Evolutionary conservation across 495 filamentous ascomycete genomes (phyloP), one percentile per base, ranked within the genome.

Genomic region (Astrocystis sublimbata): DNA sequence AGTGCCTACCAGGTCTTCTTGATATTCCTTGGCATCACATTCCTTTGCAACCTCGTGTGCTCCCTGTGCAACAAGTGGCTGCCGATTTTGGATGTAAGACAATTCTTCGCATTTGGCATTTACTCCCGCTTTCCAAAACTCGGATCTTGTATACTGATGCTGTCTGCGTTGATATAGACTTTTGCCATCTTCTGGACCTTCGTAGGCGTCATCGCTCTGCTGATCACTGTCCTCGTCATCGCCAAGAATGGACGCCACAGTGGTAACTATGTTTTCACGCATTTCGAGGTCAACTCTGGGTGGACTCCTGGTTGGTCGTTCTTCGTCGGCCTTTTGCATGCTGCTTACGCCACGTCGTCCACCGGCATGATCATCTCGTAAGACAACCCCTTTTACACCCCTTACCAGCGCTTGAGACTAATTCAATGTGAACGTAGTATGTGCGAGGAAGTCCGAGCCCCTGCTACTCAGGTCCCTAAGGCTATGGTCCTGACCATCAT

Each of bases 1-100:
- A 75, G 78, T 21, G 70, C 73, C 40, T 88, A 83, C 73, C 85
- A 88, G 68, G 72, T 87, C 40, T 82, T 86, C 54, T 70, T 88
- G 23, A 81, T 85, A 50, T 87, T 87, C 66, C 73, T 87, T 61
- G 85, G 72, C 21, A 73, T 87, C 60, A 85, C 82, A 1, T 62
- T 87, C 12, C 59, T 80, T 12, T 85, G 80, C 58, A 79, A 85
- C 28, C 49, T 77, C 21, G 79, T 88, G 63, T 87, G 83, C 45
- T 73, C 79, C 3, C 78, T 85, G 26, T 81, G 82, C 31, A 87
- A 88, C 66, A 74, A 74, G 19, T 81, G 77, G 64, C 74, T 88
- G 28, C 85, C 79, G 0, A 73, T 80, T n/a, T 69, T 88, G 19
- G 85, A 88, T 65, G 78, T 81, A 69, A 58, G 76, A 68, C 49